These are phyloP conservation scores for Cadophora sp. DNA, from an alignment of 2,329 filamentous ascomycete species.

Conservation along the genomic window DNA sequence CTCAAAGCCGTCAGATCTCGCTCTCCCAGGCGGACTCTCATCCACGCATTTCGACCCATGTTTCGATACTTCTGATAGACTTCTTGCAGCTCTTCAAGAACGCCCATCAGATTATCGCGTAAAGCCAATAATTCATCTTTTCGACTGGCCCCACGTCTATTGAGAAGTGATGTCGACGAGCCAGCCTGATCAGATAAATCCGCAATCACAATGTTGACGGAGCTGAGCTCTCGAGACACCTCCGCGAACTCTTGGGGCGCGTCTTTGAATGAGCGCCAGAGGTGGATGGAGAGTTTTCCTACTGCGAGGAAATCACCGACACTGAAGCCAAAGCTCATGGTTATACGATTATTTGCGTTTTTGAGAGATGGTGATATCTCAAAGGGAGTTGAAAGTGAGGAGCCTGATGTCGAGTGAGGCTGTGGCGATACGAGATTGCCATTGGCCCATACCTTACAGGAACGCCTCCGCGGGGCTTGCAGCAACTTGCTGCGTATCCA, in stretches of 20 bases:
- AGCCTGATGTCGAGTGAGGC: neutral
- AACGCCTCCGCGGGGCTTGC: neutral
- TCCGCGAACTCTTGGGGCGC: neutral
- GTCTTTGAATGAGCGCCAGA: constrained; percentile 6
- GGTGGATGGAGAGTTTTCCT: neutral
- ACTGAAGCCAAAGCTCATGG: neutral
- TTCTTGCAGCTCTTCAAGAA: neutral
- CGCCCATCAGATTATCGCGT: neutral
- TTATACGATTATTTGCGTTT: neutral
- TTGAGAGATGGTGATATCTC: neutral
- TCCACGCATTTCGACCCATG: neutral
- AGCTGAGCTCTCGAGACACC: neutral
- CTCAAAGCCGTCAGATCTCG: neutral
- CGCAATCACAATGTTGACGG: constrained; percentile 4
- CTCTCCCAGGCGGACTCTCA: neutral
- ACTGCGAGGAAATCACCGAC: constrained; percentile 3
- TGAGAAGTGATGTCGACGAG: neutral
- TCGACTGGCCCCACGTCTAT: neutral
- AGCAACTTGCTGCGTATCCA: neutral
- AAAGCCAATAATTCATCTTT: neutral
- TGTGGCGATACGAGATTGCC: neutral
- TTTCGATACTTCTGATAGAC: neutral
- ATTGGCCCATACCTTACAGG: no score
- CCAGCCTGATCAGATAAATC: neutral
- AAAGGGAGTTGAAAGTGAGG: neutral